Evolutionary conservation across 2,329 filamentous ascomycete genomes (phyloP).

Genomic region (Fusarium nodosum): DNA sequence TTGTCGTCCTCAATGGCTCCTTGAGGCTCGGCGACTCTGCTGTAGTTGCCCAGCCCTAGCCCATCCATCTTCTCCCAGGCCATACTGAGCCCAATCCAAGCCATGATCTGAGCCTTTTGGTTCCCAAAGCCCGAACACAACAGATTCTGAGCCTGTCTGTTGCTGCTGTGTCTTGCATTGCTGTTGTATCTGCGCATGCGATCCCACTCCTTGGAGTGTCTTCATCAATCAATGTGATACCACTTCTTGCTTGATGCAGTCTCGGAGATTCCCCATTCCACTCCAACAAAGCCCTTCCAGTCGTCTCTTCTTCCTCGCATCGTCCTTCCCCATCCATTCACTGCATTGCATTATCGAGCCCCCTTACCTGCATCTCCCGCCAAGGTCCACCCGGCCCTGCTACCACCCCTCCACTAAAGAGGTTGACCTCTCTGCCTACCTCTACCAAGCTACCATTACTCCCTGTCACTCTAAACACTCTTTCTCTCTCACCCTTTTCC

Average conservation of each 20-base stretch:
- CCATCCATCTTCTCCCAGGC: conserved; percentile 32
- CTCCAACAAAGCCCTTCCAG: conserved; percentile 49
- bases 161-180: conserved; percentile 41
- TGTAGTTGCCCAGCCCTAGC: conserved; percentile 39
- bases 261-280: conserved; percentile 52
- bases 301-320: conserved; percentile 51
- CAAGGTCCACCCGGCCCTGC: conserved; percentile 60
- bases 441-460: conserved; percentile 50
- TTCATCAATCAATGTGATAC: conserved; percentile 55
- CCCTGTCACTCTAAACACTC: conserved; percentile 53
- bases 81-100: conserved; percentile 41
- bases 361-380: conserved; percentile 62
- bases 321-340: conserved; percentile 49
- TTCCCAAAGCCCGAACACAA: conserved; percentile 29
- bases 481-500: conserved; percentile 48
- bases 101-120: conserved; percentile 40
- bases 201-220: conserved; percentile 51
- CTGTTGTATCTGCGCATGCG: conserved; percentile 39
- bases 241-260: conserved; percentile 54
- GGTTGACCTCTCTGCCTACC: conserved; percentile 42
- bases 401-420: conserved; percentile 55
- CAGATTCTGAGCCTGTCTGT: conserved; percentile 38
- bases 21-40: conserved; percentile 38
- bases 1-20: conserved; percentile 27
- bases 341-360: conserved; percentile 54